Evolutionary conservation across 1,284 basidiomycete species (phyloP).

Genomic region (Sporisorium iseilematis-ciliati): DNA sequence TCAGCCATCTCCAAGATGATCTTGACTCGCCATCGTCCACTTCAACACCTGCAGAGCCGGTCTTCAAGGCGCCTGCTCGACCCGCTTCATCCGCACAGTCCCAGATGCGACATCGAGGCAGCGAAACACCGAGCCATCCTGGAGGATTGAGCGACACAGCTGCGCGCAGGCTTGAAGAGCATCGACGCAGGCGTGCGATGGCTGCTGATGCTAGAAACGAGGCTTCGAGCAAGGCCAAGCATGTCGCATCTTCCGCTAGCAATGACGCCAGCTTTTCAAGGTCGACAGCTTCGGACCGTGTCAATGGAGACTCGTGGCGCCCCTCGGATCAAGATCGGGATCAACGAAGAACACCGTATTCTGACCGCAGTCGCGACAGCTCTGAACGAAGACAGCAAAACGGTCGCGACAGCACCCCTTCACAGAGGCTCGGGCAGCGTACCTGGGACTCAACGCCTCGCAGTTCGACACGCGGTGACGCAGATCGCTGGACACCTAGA

Average conservation of each 20-base stretch:
- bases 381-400: conserved; percentile 2
- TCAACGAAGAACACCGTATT: background rate
- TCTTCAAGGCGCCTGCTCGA: conserved; percentile 46
- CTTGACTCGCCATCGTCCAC: conserved; percentile 10
- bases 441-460: conserved; percentile 57
- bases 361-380: conserved; percentile 1
- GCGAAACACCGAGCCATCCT: conserved; percentile 57
- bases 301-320: conserved; percentile 28
- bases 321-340: conserved; percentile 24
- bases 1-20: conserved; percentile 29
- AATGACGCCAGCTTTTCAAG: background rate
- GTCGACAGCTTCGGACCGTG: background rate
- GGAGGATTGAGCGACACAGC: conserved; percentile 55
- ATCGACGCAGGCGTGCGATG: conserved; percentile 39
- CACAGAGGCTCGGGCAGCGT: conserved; percentile 19
- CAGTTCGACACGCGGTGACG: background rate
- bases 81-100: conserved; percentile 37
- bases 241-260: conserved; percentile 5
- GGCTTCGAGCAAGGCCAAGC: conserved; percentile 13
- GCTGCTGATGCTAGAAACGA: conserved; percentile 19
- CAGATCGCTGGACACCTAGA: conserved; percentile 25
- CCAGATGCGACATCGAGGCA: conserved; percentile 22
- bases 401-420: conserved; percentile 7
- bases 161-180: conserved; percentile 47
- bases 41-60: conserved; percentile 8